Conservation (phyloP, 2,329 filamentous ascomycete species). For the Microsporum audouinii region DNA sequence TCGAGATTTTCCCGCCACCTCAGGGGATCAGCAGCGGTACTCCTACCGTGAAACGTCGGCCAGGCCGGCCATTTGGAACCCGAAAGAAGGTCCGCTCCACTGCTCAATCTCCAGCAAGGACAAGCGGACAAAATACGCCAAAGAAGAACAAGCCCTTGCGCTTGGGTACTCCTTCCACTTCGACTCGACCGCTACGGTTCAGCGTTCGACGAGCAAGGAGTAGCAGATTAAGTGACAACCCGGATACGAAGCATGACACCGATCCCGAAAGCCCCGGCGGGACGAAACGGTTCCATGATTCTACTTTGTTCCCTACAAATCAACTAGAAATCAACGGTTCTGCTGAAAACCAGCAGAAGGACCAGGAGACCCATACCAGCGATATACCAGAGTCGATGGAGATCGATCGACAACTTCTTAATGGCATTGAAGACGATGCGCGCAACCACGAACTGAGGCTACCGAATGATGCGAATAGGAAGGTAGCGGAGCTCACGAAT, state of each 20-base stretch:
- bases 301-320: background rate
- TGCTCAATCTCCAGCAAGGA: slow-evolving; percentile 26
- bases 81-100: slow-evolving; percentile 16
- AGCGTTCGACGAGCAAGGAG: slow-evolving; percentile 26
- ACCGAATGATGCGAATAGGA: background rate
- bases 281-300: background rate
- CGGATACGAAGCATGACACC: background rate
- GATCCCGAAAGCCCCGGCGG: slow-evolving; percentile 2
- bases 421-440: background rate
- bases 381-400: background rate
- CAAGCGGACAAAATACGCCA: slow-evolving; percentile 29
- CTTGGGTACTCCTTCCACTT: slow-evolving; percentile 21
- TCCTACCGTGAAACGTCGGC: slow-evolving; percentile 26
- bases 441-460: background rate
- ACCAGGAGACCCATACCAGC: background rate
- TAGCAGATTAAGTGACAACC: slow-evolving; percentile 18
- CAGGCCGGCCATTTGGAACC: slow-evolving; percentile 29
- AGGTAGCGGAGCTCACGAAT: background rate
- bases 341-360: background rate
- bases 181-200: slow-evolving; percentile 12
- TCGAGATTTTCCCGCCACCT: slow-evolving; percentile 34
- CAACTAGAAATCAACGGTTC: background rate
- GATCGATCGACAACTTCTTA: background rate
- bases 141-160: slow-evolving; percentile 23
- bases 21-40: slow-evolving; percentile 17